These are phyloP conservation scores for Miamiensis avidus DNA, from an alignment of 169 alveolate species.

Conservation along the genomic window DNA sequence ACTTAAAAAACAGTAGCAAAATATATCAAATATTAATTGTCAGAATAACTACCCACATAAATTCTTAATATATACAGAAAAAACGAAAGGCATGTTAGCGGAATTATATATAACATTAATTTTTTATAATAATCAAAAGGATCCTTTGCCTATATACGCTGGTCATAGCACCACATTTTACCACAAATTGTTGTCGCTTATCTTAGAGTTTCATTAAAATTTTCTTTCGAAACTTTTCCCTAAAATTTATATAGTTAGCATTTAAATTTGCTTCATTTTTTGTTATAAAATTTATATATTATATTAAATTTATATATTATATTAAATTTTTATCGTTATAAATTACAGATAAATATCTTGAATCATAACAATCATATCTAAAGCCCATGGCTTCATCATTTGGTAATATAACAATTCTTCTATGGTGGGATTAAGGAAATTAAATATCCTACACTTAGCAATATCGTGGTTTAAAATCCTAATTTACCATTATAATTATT, in stretches of 20 bases:
- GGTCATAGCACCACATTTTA: background rate
- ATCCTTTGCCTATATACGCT: background rate
- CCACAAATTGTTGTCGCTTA: background rate
- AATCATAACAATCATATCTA: background rate
- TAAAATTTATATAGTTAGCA: too few relatives aligned
- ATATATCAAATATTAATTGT: too few relatives aligned
- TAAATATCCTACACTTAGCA: too few relatives aligned
- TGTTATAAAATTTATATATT: too few relatives aligned
- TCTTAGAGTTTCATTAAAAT: background rate
- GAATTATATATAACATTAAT: background rate
- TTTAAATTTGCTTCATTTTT: too few relatives aligned
- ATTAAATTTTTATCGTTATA: too few relatives aligned
- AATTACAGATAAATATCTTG: background rate
- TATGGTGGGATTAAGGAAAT: too few relatives aligned
- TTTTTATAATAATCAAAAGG: background rate
- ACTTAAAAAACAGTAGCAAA: background rate
- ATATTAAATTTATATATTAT: too few relatives aligned
- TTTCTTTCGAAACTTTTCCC: background rate
- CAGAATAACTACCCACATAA: background rate
- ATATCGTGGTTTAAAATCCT: too few relatives aligned
- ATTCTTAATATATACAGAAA: background rate
- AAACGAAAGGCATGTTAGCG: background rate
- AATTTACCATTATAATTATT: too few relatives aligned
- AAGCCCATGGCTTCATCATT: background rate
- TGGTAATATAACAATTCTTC: background rate